Evolutionary conservation across 768 basidiomycete genomes (phyloP), one percentile per base, ranked within the genome.

Genomic region (Roridomyces roridus): DNA sequence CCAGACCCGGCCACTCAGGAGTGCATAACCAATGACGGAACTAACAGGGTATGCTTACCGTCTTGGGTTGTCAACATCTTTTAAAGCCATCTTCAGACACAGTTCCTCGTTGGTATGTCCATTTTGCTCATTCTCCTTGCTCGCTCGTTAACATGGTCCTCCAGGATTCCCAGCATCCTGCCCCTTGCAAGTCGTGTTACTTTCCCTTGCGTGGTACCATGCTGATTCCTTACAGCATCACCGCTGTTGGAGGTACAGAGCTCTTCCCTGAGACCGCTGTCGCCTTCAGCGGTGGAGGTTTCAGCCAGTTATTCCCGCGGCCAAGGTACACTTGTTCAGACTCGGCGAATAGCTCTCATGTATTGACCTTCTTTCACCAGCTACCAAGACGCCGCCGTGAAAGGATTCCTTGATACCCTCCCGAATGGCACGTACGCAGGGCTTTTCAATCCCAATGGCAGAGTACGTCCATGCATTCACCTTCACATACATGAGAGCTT

Each of bases 1-100:
- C 12, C 74, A 14, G 42, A 81, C 61, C 79, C 79, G 17, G 66
- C 68, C 3, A 75, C 70, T 15, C 73, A 76, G 41, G 0, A 63
- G 31, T 86, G 85, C 60, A 59, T 74, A 34, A 71, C 79, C 8
- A 85, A 84, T 65, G 72, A 79, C 47, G 84, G 83, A 8, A 60
- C 36, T 12, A 82, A 83, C 57, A 59, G 36, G 6, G 76, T 73
- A n/a, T n/a, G n/a, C n/a, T n/a, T n/a, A n/a, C n/a, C n/a, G n/a
- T n/a, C n/a, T n/a, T n/a, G n/a, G n/a, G n/a, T n/a, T n/a, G n/a
- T n/a, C n/a, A n/a, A n/a, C n/a, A n/a, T n/a, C n/a, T n/a, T n/a
- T n/a, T n/a, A n/a, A n/a, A n/a, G n/a, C n/a, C n/a, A n/a, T n/a
- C n/a, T n/a, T n/a, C n/a, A n/a, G n/a, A n/a, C n/a, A n/a, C n/a